phyloP scores from a whole-genome alignment of 208 protist species.

The Phytomonas sp. region DNA sequence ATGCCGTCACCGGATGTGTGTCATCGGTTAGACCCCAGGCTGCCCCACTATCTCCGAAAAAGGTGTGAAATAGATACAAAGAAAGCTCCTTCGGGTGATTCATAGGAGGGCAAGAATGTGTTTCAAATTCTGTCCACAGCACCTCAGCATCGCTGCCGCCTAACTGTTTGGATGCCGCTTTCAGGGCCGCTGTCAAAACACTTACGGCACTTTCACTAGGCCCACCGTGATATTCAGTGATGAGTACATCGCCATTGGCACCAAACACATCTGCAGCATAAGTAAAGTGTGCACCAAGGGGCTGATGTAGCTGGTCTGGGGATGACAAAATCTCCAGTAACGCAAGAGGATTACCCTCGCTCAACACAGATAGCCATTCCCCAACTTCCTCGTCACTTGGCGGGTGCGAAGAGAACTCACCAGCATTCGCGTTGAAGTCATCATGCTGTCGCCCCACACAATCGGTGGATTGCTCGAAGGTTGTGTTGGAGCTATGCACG shows the following conservation, averaged over 20 bases:
- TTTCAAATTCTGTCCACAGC: constrained; percentile 83
- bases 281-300: constrained; percentile 20
- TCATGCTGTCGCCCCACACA: not conserved
- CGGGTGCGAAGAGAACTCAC: not conserved
- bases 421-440: not conserved
- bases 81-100: constrained; percentile 30
- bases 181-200: constrained; percentile 57
- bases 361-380: constrained; percentile 9
- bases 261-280: constrained; percentile 69
- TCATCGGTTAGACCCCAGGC: not conserved
- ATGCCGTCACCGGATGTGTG: not conserved
- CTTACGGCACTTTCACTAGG: constrained; percentile 43
- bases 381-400: constrained; percentile 14
- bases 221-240: constrained; percentile 42
- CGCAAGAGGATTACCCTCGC: not conserved
- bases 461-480: not conserved
- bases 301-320: constrained; percentile 28
- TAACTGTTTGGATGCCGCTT: constrained; percentile 51
- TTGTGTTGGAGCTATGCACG: not conserved
- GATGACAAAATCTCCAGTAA: constrained; percentile 2
- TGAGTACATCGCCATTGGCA: constrained; percentile 55
- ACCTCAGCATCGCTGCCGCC: constrained; percentile 51
- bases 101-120: constrained; percentile 32
- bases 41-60: constrained; percentile 32
- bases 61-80: constrained; percentile 58